Conservation (phyloP, 140 eudicot genomes). For the Flaveria floridana region DNA sequence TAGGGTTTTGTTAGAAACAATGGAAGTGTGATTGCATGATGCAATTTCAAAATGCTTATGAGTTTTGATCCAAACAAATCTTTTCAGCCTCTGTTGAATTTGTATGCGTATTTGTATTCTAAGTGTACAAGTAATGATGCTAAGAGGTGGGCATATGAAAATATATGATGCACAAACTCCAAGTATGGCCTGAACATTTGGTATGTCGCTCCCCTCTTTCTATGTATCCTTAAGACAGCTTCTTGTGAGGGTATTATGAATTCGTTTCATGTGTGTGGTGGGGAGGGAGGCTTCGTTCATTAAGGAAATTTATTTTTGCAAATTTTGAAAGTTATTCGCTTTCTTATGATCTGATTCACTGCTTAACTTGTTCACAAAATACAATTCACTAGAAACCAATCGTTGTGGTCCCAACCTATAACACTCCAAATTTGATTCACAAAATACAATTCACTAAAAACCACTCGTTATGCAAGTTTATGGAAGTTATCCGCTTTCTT, state of each 20-base stretch:
- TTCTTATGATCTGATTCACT: background rate
- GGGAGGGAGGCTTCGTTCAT: background rate
- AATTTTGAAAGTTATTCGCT: background rate
- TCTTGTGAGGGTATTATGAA: background rate
- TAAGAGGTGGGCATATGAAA: background rate
- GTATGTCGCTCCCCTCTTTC: no score
- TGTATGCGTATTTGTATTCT: background rate
- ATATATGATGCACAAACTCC: no score
- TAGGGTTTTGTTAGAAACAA: background rate
- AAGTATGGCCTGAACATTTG: no score
- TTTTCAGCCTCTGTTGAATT: background rate
- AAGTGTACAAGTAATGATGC: background rate
- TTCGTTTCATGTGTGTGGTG: background rate
- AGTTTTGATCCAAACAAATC: background rate
- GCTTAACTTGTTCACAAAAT: background rate
- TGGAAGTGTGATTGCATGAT: background rate
- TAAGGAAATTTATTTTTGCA: background rate
- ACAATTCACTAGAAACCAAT: background rate
- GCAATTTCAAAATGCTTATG: background rate
- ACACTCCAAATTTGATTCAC: background rate
- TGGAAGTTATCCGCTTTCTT: no score
- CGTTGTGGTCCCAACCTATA: background rate
- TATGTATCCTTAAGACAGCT: no score
- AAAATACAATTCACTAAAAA: no score
- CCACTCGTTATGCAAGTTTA: no score